Conservation (phyloP, 768 basidiomycete genomes). For the Inosperma sp. region DNA sequence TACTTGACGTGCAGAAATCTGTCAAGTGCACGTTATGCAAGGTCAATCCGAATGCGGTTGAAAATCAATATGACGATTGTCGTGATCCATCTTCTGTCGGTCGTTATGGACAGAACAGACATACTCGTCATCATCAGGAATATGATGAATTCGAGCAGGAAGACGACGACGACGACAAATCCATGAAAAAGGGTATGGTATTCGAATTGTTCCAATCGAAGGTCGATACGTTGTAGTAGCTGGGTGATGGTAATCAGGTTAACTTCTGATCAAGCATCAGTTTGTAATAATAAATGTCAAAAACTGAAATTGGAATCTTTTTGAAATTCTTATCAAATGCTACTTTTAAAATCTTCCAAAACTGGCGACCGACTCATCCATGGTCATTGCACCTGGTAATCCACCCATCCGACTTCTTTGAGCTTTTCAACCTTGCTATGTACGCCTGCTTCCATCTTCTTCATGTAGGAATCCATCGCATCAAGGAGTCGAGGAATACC, state of each 20-base stretch:
- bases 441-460: slow-evolving; percentile 27
- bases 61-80: background rate
- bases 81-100: background rate
- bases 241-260: too few species aligned
- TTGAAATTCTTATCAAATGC: background rate
- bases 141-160: too few species aligned
- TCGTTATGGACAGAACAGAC: background rate
- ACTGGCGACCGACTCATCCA: background rate
- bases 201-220: background rate
- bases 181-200: too few species aligned
- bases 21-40: slow-evolving; percentile 17
- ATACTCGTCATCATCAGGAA: background rate
- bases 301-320: background rate
- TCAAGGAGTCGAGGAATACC: slow-evolving; percentile 61
- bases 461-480: slow-evolving; percentile 73
- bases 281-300: too few species aligned
- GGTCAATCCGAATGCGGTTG: slow-evolving; percentile 7
- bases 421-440: slow-evolving; percentile 35
- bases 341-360: background rate
- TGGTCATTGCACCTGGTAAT: slow-evolving; percentile 52
- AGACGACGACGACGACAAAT: too few species aligned
- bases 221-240: background rate
- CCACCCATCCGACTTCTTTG: slow-evolving; percentile 80
- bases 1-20: slow-evolving; percentile 25
- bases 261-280: too few species aligned